phyloP scores from a whole-genome alignment of 768 basidiomycete genomes.

The Boletus bicolor region DNA sequence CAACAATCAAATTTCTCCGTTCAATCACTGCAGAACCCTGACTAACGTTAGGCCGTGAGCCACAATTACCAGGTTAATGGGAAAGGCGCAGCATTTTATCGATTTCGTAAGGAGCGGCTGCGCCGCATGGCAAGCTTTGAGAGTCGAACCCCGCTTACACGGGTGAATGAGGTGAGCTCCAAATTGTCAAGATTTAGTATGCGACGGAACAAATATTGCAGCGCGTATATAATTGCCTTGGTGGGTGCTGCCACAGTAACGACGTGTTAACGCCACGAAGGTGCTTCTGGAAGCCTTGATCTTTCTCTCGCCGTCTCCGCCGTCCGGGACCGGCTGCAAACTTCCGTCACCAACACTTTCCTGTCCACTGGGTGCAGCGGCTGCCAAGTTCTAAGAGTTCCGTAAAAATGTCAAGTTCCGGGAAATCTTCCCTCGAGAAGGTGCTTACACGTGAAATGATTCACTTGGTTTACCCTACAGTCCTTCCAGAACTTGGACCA shows the following conservation, averaged over 20 bases:
- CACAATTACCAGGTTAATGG: not conserved
- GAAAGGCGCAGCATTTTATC: constrained; percentile 12
- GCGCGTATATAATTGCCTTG: not conserved
- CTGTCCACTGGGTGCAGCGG: not conserved
- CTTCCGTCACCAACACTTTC: not conserved
- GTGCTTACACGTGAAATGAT: constrained; percentile 4
- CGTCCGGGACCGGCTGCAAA: constrained; percentile 1
- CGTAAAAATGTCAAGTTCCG: not conserved
- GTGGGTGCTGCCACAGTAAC: not conserved
- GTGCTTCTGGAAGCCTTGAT: constrained; percentile 1
- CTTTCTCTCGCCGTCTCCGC: constrained; percentile 2
- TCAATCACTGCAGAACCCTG: constrained; percentile 1
- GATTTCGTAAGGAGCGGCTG: constrained; percentile 10
- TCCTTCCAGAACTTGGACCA: constrained; percentile 66
- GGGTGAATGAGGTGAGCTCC: not conserved
- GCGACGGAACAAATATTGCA: no score
- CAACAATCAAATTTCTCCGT: not conserved
- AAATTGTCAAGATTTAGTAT: no score
- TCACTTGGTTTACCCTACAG: constrained; percentile 29
- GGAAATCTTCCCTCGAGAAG: not conserved
- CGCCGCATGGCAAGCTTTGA: constrained; percentile 23
- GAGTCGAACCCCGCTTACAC: not conserved
- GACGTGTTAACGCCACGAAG: constrained; percentile 13
- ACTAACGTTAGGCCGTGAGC: constrained; percentile 19
- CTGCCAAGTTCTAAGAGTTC: not conserved